A percentile compares a stretch with the other conserved stretches of the same genome.
These are phyloP conservation scores for Deuterostichococcus epilithicus DNA, from an alignment of 139 green algal species.

Conservation along the genomic window DNA sequence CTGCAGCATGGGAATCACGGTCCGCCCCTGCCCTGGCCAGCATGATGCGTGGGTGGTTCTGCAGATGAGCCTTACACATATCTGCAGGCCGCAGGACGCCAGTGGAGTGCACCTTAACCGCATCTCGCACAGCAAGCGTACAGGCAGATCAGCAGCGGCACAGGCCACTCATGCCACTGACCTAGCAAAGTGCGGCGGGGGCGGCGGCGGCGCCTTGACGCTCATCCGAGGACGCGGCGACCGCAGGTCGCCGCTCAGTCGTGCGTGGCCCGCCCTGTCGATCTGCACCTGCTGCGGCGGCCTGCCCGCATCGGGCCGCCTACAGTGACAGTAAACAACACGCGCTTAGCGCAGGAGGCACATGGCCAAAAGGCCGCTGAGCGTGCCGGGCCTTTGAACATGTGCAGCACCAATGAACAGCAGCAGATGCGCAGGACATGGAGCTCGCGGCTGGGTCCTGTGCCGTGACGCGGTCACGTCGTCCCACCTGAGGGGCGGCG, in stretches of 20 bases:
- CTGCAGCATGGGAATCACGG: neutral
- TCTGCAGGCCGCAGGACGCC: no score
- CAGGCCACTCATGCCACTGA: no score
- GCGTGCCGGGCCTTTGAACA: neutral
- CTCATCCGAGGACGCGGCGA: neutral
- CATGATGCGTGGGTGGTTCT: no score
- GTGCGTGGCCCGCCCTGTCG: conserved; percentile 15
- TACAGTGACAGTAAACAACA: neutral
- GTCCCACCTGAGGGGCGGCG: neutral
- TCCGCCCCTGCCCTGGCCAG: no score
- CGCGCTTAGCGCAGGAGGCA: neutral
- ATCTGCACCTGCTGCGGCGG: conserved; percentile 17
- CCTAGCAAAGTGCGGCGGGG: neutral
- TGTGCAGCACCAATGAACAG: neutral
- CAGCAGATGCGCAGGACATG: no score
- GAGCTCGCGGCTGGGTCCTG: no score
- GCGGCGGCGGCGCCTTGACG: neutral
- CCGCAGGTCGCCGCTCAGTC: neutral
- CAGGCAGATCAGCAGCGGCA: neutral
- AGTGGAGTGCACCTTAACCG: no score
- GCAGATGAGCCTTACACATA: no score
- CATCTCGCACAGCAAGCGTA: no score
- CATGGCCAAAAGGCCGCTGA: neutral
- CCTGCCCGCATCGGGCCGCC: neutral
- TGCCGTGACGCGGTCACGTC: neutral